Evolutionary conservation across 495 filamentous ascomycete species (phyloP), one percentile per base, ranked within the genome.

Genomic region (Tirmania nivea): DNA sequence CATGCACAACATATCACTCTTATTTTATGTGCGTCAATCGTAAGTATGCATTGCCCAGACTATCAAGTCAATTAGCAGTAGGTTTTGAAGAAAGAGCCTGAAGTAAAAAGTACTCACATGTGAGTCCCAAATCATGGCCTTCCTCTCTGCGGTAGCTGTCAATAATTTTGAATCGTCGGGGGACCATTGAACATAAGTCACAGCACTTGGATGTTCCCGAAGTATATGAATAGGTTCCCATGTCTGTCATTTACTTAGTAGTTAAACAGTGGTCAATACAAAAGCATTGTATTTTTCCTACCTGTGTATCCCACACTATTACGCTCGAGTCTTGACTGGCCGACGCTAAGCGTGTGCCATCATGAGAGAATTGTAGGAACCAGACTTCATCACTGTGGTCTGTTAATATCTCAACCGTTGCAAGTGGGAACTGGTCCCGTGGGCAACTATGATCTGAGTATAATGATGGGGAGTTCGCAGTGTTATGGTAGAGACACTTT

Each of bases 401-500:
- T 34, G 71, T 71, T n/a, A 96, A 69, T 57, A 86, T 78, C 11
- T 77, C 61, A 17, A 75, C 69, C 1, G 78, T 72, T 34, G 77
- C 73, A 4, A 80, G 67, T 0, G 90, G 90, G 60, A 95, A 96
- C 47, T 84, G 75, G 48, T 73, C 74, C 56, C 77, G 74, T 50
- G 90, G 81, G 62, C 92, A 99, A 48, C 72, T 68, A 63, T 99
- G 90, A 62, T 96, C 83, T 9, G 78, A 76, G 68, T 92, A 96
- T 51, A 99, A 73, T 1, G 88, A 94, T 0, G 86, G 86, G 3
- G 84, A 70, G 1, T 70, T 64, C n/a, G 77, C 71, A 5, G 78
- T 83, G 55, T 89, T 94, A 69, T 99, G 90, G 68, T 85, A 99
- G 48, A 86, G 68, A 60, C 90, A 99, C 39, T 76, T 73, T 50